These are phyloP conservation scores for Ammopiptanthus mongolicus DNA, from an alignment of 306 rosid species.

Conservation along the genomic window DNA sequence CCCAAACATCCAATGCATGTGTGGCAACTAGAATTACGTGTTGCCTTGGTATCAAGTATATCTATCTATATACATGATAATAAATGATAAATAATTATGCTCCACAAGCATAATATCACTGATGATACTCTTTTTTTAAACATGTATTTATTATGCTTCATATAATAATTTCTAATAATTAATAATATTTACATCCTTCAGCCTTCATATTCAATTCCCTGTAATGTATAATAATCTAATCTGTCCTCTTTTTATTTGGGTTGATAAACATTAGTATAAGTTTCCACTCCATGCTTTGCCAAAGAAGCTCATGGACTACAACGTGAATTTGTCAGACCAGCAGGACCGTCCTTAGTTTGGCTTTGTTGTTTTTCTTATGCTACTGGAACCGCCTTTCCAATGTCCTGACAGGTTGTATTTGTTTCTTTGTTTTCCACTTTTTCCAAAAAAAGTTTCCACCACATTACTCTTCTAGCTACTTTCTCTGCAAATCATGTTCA, in stretches of 20 bases:
- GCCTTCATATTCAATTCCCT: too few species aligned
- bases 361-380: background rate
- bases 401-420: background rate
- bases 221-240: background rate
- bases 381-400: background rate
- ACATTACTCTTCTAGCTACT: background rate
- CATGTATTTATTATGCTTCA: too few species aligned
- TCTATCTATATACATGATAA: background rate
- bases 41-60: slow-evolving; percentile 12
- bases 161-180: too few species aligned
- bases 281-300: background rate
- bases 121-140: too few species aligned
- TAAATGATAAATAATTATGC: background rate
- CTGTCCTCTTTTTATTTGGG: background rate
- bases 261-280: background rate
- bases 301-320: background rate
- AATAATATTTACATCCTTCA: too few species aligned
- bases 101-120: too few species aligned
- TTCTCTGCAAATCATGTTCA: background rate
- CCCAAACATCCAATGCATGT: slow-evolving; percentile 28
- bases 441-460: background rate
- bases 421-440: background rate
- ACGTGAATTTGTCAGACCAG: background rate
- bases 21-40: slow-evolving; percentile 29
- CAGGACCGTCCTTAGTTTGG: slow-evolving; percentile 8